phyloP scores from a whole-genome alignment of 1,139 yeast genomes.

The Geotrichum aggregatum region DNA sequence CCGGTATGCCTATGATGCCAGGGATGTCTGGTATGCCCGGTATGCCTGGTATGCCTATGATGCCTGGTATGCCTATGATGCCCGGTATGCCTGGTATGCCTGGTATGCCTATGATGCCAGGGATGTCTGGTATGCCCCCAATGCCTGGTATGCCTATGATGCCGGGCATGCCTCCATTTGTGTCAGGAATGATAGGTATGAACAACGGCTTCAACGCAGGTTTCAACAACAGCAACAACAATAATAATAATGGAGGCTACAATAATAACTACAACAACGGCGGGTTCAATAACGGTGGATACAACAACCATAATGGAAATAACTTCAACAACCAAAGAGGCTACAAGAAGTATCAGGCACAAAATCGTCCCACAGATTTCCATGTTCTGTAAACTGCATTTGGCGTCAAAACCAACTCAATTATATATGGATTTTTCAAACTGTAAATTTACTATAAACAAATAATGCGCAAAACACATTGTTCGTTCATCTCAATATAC shows the following conservation, averaged over 20 bases:
- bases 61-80: slow-evolving; percentile 24
- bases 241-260: slow-evolving; percentile 3
- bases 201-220: slow-evolving; percentile 7
- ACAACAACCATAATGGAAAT: neutral
- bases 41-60: slow-evolving; percentile 22
- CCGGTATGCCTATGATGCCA: slow-evolving; percentile 26
- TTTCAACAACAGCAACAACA: slow-evolving; percentile 3
- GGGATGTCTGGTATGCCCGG: slow-evolving; percentile 24
- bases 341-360: slow-evolving; percentile 11
- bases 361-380: slow-evolving; percentile 13
- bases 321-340: slow-evolving; percentile 4
- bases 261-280: slow-evolving; percentile 11
- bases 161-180: slow-evolving; percentile 22
- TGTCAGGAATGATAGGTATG: slow-evolving; percentile 11
- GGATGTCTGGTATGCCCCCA: slow-evolving; percentile 25
- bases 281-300: neutral
- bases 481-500: no score
- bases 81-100: slow-evolving; percentile 23
- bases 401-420: neutral
- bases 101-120: slow-evolving; percentile 28
- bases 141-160: slow-evolving; percentile 24
- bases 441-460: no score
- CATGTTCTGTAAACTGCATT: slow-evolving; percentile 16
- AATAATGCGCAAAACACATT: no score
- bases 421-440: no score